Evolutionary conservation across 257 asterid genomes (phyloP).

Genomic region (Lavandula angustifolia): DNA sequence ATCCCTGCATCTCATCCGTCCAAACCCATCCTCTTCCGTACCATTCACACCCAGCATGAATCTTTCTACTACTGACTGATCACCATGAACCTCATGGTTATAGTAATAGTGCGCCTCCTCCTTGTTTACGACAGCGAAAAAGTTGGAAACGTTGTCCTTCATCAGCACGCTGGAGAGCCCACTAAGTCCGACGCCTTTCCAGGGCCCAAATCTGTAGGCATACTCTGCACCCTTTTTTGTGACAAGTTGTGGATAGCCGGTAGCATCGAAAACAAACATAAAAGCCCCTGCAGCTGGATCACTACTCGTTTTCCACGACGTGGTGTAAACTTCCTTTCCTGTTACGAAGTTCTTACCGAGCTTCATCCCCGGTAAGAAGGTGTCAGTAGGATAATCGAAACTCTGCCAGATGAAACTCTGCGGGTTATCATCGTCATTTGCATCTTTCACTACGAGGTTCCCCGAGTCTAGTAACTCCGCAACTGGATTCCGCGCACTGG

Average conservation of each 20-base stretch:
- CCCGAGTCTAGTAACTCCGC: conserved; percentile 49
- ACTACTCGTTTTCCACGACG: conserved; percentile 44
- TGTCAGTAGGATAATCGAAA: conserved; percentile 49
- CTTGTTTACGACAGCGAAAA: conserved; percentile 3
- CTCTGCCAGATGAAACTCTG: conserved; percentile 53
- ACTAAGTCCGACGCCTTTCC: conserved; percentile 46
- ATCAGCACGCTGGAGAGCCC: conserved; percentile 30
- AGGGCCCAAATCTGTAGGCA: conserved; percentile 33
- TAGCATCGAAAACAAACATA: conserved; percentile 30
- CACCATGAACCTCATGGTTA: conserved; percentile 17
- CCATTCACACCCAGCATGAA: conserved; percentile 28
- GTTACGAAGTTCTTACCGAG: conserved; percentile 43
- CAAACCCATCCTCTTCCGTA: conserved; percentile 35
- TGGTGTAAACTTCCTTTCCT: conserved; percentile 28
- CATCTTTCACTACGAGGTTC: conserved; percentile 57
- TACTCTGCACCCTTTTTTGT: conserved; percentile 2
- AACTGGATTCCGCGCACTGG: conserved; percentile 29
- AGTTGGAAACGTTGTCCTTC: conserved; percentile 1
- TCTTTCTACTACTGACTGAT: conserved; percentile 17
- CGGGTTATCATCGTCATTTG: conserved; percentile 12
- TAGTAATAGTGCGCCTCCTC: conserved; percentile 30
- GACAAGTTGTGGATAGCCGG: conserved; percentile 39
- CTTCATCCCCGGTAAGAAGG: conserved; percentile 51
- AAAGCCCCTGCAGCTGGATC: conserved; percentile 47
- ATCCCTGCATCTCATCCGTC: conserved; percentile 23